A percentile compares a stretch with the other conserved stretches of the same genome.
These are phyloP conservation scores for Medicago lupulina DNA, from an alignment of 306 rosid genomes.

Conservation along the genomic window DNA sequence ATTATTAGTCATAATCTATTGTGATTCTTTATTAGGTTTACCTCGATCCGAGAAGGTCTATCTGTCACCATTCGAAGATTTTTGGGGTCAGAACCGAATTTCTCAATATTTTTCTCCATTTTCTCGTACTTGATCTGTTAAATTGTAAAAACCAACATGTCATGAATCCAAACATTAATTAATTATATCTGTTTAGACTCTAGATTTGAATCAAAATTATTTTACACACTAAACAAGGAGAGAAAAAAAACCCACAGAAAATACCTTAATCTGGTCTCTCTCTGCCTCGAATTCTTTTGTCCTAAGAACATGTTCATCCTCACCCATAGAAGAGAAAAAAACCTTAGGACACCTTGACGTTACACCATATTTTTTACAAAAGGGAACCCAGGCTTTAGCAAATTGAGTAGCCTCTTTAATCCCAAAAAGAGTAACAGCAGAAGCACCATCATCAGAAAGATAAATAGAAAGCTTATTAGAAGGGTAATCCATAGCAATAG, in stretches of 20 bases:
- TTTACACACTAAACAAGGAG: no score
- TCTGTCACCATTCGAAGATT: conserved; percentile 35
- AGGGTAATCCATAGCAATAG: conserved; percentile 53
- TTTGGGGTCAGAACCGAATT: conserved; percentile 37
- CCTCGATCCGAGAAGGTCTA: conserved; percentile 43
- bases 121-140: conserved; percentile 43
- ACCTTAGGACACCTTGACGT: conserved; percentile 50
- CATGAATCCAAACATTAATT: background rate
- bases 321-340: conserved; percentile 40
- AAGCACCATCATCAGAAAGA: conserved; percentile 56
- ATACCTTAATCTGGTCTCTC: conserved; percentile 38
- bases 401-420: conserved; percentile 46
- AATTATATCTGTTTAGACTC: no score
- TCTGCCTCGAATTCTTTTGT: conserved; percentile 30
- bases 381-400: conserved; percentile 53
- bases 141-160: background rate
- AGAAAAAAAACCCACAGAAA: background rate
- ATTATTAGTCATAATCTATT: background rate
- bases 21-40: background rate
- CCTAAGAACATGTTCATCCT: conserved; percentile 26
- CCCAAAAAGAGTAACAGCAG: conserved; percentile 36
- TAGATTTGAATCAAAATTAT: no score
- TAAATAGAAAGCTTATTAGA: conserved; percentile 51
- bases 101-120: conserved; percentile 46
- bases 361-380: conserved; percentile 49